Base-by-base conservation (phyloP, 768 basidiomycete genomes). In the Leccinum sublutescens region DNA sequence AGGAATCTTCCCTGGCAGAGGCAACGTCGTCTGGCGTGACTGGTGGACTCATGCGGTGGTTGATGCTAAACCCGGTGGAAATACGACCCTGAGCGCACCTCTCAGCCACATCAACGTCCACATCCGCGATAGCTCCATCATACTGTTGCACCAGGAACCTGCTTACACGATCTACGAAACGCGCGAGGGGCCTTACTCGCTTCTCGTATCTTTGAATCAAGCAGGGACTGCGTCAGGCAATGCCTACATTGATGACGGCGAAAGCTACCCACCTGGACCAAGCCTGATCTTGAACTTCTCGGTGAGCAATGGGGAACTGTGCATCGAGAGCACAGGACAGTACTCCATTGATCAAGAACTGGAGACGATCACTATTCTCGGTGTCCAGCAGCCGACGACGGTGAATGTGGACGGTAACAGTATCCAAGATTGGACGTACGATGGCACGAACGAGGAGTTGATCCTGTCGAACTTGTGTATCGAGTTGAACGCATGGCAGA, bases 101-200 rank as follows among this genome's bases (percentile, higher is more conserved):
- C 81, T 92, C 2, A 80, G 85, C n/a, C 85, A 89, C 66, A 91
- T 92, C 71, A 86, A 86, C 60, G 85, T 91, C 25, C 88, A 91
- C 68, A 72, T 92, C 58, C 83, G 89, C 17, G 84, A 85, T 57
- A 83, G 85, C 27, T 79, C 86, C 17, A 84, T 84, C 27, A 68
- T 92, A 11, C 79, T 91, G n/a, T 69, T 89, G 43, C 84, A 91
- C 67, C 74, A 80, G 10, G 61, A 77, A 54, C 87, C 89, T 9
- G 84, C 72, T 1, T 89, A 90, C 70, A 92, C 88, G 1, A 80
- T 84, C 62, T 78, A 81, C 53, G 87, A 88, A 69, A 90, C 89
- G 1, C 79, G 81, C 4, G 71, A 80, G 45, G 82, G 82, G 0
- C 84, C 86, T 0, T 91, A 82, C 70, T 77, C 82, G 9, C 76